These are phyloP conservation scores for Cladophialophora carrionii DNA, from an alignment of 2,329 filamentous ascomycete genomes.

Conservation along the genomic window DNA sequence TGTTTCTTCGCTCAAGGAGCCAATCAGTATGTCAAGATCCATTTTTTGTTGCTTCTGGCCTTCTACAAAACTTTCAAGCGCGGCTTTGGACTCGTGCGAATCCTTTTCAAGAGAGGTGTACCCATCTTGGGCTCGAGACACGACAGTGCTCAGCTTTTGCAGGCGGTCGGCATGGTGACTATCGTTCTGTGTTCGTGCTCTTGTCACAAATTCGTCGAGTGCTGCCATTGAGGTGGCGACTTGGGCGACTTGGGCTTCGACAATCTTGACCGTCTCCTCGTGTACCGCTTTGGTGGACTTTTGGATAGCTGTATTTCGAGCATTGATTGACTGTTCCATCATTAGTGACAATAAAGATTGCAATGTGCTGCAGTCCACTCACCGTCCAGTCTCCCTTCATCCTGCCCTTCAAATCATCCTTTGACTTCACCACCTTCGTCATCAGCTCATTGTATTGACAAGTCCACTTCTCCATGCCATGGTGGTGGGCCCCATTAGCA, in stretches of 20 bases:
- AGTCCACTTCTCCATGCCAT: slow-evolving; percentile 75
- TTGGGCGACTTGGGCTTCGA: slow-evolving; percentile 84
- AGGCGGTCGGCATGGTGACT: slow-evolving; percentile 72
- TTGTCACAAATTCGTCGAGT: slow-evolving; percentile 85
- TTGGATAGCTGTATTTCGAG: slow-evolving; percentile 81
- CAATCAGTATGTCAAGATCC: slow-evolving; percentile 25
- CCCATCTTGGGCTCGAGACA: slow-evolving; percentile 40
- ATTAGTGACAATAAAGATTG: slow-evolving; percentile 22
- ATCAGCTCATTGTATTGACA: slow-evolving; percentile 69
- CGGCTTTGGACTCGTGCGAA: slow-evolving; percentile 17
- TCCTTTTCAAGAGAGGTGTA: slow-evolving; percentile 22
- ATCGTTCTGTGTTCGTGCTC: slow-evolving; percentile 78
- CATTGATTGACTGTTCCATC: slow-evolving; percentile 65
- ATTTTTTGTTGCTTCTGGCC: slow-evolving; percentile 18
- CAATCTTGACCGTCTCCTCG: slow-evolving; percentile 83
- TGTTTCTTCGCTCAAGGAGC: slow-evolving; percentile 27
- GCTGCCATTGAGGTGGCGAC: slow-evolving; percentile 87
- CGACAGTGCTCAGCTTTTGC: slow-evolving; percentile 67
- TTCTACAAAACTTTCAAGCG: slow-evolving; percentile 21
- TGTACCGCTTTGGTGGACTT: slow-evolving; percentile 84
- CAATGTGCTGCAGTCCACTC: slow-evolving; percentile 44
- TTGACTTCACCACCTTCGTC: slow-evolving; percentile 70
- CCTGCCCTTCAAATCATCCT: slow-evolving; percentile 76
- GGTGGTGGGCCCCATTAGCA: slow-evolving; percentile 66
- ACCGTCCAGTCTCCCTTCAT: slow-evolving; percentile 86